phyloP scores from a whole-genome alignment of 352 stramenopile genomes.

The Discostella stelligera region DNA sequence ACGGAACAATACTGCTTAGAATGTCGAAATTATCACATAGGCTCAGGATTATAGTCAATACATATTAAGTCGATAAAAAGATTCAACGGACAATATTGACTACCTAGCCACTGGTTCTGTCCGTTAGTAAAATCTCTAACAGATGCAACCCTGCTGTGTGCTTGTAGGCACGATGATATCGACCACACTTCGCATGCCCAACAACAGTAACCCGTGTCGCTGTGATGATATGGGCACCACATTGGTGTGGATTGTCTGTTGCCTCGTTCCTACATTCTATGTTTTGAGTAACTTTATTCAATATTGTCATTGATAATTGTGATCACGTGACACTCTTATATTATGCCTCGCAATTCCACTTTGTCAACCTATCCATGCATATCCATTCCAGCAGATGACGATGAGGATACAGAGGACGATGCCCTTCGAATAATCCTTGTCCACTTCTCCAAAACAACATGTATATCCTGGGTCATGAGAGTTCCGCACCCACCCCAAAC shows the following conservation, averaged over 20 bases:
- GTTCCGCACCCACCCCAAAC: constrained; percentile 81
- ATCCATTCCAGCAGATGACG: background rate
- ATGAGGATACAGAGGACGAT: background rate
- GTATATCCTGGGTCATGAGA: constrained; percentile 69
- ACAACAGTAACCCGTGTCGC: background rate
- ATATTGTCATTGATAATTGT: too few relatives aligned
- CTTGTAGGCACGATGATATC: background rate
- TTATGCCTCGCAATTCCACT: background rate
- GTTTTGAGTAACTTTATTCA: background rate
- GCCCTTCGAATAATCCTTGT: constrained; percentile 46
- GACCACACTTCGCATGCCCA: background rate
- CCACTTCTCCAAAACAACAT: constrained; percentile 62
- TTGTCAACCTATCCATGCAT: constrained; percentile 66
- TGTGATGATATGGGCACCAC: background rate
- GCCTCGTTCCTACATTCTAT: too few relatives aligned
- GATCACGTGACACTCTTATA: background rate
- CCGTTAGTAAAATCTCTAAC: too few relatives aligned
- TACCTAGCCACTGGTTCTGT: too few relatives aligned
- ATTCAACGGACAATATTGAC: background rate
- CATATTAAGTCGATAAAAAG: background rate
- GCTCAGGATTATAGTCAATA: constrained; percentile 5
- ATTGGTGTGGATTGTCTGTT: too few relatives aligned
- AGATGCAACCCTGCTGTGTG: too few relatives aligned
- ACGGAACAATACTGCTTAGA: background rate
- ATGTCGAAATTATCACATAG: constrained; percentile 12